Evolutionary conservation across 345 rosid species (phyloP).

Genomic region (Kandelia obovata): DNA sequence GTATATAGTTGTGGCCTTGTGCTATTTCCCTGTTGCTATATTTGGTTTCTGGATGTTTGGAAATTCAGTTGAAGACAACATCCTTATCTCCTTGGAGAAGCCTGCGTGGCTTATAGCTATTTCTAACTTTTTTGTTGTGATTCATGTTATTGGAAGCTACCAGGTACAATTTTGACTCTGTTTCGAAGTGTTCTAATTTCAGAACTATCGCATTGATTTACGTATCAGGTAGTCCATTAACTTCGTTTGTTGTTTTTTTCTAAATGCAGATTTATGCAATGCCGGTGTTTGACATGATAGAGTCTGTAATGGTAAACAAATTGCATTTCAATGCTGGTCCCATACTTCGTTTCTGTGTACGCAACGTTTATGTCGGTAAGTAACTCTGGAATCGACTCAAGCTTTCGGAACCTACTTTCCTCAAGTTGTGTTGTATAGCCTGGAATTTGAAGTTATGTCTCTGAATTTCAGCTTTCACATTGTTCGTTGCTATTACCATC

Average conservation of each 20-base stretch:
- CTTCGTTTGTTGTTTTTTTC: not conserved
- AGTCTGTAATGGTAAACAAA: conserved; percentile 59
- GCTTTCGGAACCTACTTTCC: no score
- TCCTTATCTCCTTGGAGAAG: conserved; percentile 51
- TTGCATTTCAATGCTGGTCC: conserved; percentile 42
- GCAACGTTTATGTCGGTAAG: conserved; percentile 62
- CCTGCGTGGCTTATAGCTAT: conserved; percentile 65
- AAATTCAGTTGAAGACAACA: conserved; percentile 48
- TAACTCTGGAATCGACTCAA: no score
- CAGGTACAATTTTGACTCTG: conserved; percentile 36
- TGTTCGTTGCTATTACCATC: conserved; percentile 68
- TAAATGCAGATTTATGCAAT: conserved; percentile 53
- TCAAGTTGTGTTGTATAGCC: no score
- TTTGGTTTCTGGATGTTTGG: conserved; percentile 63
- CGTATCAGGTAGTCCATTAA: no score
- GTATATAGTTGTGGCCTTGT: conserved; percentile 61
- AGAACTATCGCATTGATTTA: no score
- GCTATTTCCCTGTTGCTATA: conserved; percentile 76
- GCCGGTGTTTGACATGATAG: conserved; percentile 86
- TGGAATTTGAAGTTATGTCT: not conserved
- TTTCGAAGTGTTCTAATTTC: not conserved
- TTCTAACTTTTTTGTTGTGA: conserved; percentile 71
- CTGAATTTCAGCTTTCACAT: conserved; percentile 45
- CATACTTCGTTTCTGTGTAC: conserved; percentile 44
- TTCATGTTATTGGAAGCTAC: conserved; percentile 78